Conservation (phyloP, 306 rosid species). For the Rosa multiflora region DNA sequence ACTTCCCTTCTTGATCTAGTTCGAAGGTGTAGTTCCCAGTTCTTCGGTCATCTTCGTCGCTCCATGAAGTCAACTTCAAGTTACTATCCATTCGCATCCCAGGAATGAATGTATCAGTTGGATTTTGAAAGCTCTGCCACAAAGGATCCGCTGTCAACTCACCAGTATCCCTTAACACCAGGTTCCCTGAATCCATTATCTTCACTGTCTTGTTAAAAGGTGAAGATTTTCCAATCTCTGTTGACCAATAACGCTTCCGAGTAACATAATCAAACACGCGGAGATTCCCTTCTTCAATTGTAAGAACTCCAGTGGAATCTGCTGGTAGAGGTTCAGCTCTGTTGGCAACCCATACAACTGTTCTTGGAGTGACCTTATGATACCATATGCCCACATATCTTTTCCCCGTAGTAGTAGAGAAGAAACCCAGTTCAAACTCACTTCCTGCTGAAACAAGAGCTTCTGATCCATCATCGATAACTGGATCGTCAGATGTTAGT, state of each 20-base stretch:
- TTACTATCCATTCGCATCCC: constrained; percentile 36
- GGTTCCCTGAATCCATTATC: constrained; percentile 50
- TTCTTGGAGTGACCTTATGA: background rate
- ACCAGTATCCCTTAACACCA: constrained; percentile 6
- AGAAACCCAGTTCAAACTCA: constrained; percentile 43
- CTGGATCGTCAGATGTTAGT: background rate
- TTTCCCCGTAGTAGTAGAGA: background rate
- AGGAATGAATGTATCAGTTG: constrained; percentile 54
- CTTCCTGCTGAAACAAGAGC: constrained; percentile 31
- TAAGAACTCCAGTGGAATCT: background rate
- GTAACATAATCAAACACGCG: background rate
- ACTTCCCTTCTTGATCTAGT: background rate
- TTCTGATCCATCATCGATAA: background rate
- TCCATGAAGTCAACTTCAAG: constrained; percentile 34
- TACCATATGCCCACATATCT: constrained; percentile 53
- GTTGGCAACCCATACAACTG: constrained; percentile 34
- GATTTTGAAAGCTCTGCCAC: constrained; percentile 51
- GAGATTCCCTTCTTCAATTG: constrained; percentile 24
- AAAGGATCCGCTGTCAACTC: background rate
- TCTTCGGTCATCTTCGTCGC: background rate
- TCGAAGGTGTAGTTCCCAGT: constrained; percentile 16
- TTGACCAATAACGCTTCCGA: no score
- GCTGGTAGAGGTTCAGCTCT: background rate
- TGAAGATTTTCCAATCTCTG: no score
- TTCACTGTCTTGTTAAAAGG: background rate